Evolutionary conservation across 106 monocot genomes (phyloP).

Genomic region (Apostasia shenzhenica): DNA sequence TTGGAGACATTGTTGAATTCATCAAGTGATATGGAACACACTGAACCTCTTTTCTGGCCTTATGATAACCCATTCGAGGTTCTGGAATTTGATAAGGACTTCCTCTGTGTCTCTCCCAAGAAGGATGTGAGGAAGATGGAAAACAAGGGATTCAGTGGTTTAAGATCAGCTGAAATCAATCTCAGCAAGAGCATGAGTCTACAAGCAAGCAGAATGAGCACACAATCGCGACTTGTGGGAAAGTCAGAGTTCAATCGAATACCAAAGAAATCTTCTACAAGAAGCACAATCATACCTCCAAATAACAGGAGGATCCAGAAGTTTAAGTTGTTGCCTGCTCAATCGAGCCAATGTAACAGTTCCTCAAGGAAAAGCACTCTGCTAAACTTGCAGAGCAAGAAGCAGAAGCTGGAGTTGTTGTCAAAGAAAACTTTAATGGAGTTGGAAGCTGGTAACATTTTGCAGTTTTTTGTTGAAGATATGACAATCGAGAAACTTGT

Average conservation of each 20-base stretch:
- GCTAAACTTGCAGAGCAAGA: slow-evolving; percentile 2
- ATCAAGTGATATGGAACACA: slow-evolving; percentile 8
- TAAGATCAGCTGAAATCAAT: slow-evolving; percentile 5
- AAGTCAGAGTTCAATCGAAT: slow-evolving; percentile 9
- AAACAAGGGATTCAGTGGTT: slow-evolving; percentile 1
- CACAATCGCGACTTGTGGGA: slow-evolving; percentile 6
- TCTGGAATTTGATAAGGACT: slow-evolving; percentile 30
- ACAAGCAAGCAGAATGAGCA: slow-evolving; percentile 4
- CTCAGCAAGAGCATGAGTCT: slow-evolving; percentile 9
- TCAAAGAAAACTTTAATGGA: slow-evolving; percentile 4
- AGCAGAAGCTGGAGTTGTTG: not conserved
- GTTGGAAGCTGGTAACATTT: slow-evolving; percentile 19
- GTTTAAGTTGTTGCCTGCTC: slow-evolving; percentile 5
- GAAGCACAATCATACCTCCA: slow-evolving; percentile 1
- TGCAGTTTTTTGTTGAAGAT: slow-evolving; percentile 10
- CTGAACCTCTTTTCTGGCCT: slow-evolving; percentile 68
- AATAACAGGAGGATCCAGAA: slow-evolving; percentile 6
- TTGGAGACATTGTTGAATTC: not conserved
- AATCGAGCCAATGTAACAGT: slow-evolving; percentile 17
- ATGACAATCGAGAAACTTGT: slow-evolving; percentile 34
- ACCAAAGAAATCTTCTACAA: not conserved
- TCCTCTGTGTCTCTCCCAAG: slow-evolving; percentile 45
- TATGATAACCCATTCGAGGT: slow-evolving; percentile 38
- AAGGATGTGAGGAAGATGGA: not conserved
- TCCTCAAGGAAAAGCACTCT: not conserved